phyloP scores from a whole-genome alignment of 2,329 filamentous ascomycete genomes.

The Colletotrichum sojae region DNA sequence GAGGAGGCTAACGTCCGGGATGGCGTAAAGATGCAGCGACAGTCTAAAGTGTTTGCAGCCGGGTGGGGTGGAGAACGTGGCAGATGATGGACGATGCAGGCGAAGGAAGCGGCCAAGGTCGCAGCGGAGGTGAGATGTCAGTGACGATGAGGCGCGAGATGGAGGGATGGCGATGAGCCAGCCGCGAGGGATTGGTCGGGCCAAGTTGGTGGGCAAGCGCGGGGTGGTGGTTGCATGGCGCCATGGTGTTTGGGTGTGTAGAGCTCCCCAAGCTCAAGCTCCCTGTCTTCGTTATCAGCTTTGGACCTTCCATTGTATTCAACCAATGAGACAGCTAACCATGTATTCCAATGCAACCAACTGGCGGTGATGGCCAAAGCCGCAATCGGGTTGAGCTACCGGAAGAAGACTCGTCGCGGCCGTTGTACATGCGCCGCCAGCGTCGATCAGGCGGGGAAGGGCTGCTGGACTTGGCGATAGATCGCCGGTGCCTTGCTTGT shows the following conservation, averaged over 20 bases:
- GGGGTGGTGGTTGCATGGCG: slow-evolving; percentile 6
- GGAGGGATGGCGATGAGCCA: not conserved
- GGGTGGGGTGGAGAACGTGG: slow-evolving; percentile 8
- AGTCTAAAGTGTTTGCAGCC: slow-evolving; percentile 30
- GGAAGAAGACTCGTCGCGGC: slow-evolving; percentile 14
- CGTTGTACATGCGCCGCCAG: slow-evolving; percentile 26
- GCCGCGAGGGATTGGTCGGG: not conserved
- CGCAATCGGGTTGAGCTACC: slow-evolving; percentile 29
- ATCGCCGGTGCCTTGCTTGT: not conserved
- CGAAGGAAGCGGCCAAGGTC: not conserved
- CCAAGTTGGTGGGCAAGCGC: slow-evolving; percentile 1
- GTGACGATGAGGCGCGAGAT: slow-evolving; percentile 9
- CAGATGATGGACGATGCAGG: slow-evolving; percentile 17
- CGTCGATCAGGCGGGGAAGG: slow-evolving; percentile 25
- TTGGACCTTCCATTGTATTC: not conserved
- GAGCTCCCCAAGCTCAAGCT: not conserved
- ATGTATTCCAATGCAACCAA: slow-evolving; percentile 1
- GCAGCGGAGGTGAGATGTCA: not conserved
- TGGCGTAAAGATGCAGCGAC: slow-evolving; percentile 11
- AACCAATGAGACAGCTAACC: slow-evolving; percentile 12
- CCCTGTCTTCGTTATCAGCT: slow-evolving; percentile 15
- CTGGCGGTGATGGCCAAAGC: slow-evolving; percentile 2
- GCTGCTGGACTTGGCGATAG: not conserved
- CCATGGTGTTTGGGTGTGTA: not conserved
- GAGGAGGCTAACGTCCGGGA: slow-evolving; percentile 3